These are phyloP conservation scores for Gossypium davidsonii DNA, from an alignment of 441 rosid genomes.

Conservation along the genomic window DNA sequence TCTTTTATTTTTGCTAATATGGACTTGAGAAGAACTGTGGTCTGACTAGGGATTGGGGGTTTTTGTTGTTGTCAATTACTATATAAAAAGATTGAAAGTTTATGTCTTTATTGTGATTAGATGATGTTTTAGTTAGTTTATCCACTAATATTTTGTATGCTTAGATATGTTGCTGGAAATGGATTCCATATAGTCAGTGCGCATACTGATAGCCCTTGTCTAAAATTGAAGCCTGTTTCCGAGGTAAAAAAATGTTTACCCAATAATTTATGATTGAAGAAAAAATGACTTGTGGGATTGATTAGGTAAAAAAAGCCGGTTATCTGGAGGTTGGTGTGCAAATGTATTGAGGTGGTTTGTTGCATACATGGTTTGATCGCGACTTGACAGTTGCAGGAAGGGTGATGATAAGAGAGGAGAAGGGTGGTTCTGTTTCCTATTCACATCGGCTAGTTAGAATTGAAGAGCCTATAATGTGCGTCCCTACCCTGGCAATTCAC, in stretches of 20 bases:
- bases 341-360: slow-evolving; percentile 84
- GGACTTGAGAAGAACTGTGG: neutral
- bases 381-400: slow-evolving; percentile 93
- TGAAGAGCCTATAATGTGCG: slow-evolving; percentile 82
- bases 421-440: slow-evolving; percentile 49
- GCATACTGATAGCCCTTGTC: slow-evolving; percentile 95
- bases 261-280: neutral
- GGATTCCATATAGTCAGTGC: slow-evolving; percentile 89
- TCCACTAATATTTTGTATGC: neutral
- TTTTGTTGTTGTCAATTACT: neutral
- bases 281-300: slow-evolving; percentile 23
- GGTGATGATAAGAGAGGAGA: slow-evolving; percentile 59
- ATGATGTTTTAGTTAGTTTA: neutral
- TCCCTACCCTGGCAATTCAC: slow-evolving; percentile 94
- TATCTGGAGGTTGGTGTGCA: slow-evolving; percentile 91
- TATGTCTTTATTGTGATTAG: neutral
- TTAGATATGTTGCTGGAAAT: slow-evolving; percentile 82
- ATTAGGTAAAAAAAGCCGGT: slow-evolving; percentile 68
- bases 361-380: slow-evolving; percentile 98
- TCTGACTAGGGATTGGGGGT: neutral
- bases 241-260: slow-evolving; percentile 39
- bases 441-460: slow-evolving; percentile 72
- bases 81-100: neutral
- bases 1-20: neutral
- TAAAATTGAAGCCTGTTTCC: slow-evolving; percentile 85